phyloP scores from a whole-genome alignment of 352 stramenopile species.

The Phytophthora hybrid region DNA sequence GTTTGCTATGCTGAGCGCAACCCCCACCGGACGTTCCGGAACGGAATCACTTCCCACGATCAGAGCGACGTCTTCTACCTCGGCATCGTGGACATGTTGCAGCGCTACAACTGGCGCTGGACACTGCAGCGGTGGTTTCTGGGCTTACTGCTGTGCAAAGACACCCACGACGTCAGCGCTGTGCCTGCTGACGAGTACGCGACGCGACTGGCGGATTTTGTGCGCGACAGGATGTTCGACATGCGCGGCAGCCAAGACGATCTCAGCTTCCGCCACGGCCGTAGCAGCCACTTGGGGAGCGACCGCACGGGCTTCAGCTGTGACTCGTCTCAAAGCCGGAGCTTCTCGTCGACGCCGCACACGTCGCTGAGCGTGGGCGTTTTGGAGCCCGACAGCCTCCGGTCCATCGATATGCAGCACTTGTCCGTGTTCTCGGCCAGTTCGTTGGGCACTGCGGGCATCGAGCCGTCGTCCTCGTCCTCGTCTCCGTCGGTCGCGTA shows the following conservation, averaged over 20 bases:
- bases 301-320: constrained; percentile 24
- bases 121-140: constrained; percentile 83
- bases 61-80: constrained; percentile 77
- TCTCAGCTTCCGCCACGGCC: constrained; percentile 30
- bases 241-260: constrained; percentile 43
- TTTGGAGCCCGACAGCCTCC: constrained; percentile 23
- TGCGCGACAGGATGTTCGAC: constrained; percentile 76
- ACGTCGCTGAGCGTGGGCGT: constrained; percentile 28
- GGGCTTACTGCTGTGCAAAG: constrained; percentile 77
- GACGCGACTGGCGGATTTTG: constrained; percentile 74
- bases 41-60: constrained; percentile 61
- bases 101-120: constrained; percentile 90
- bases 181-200: constrained; percentile 79
- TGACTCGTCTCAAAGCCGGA: constrained; percentile 28
- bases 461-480: constrained; percentile 50
- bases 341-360: constrained; percentile 26
- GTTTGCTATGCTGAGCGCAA: constrained; percentile 57
- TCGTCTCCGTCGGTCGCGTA: constrained; percentile 69
- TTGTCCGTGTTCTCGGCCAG: constrained; percentile 55
- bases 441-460: constrained; percentile 45
- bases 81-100: constrained; percentile 85
- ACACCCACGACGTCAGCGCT: constrained; percentile 83
- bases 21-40: constrained; percentile 37
- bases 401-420: constrained; percentile 51
- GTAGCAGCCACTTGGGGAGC: constrained; percentile 5